A percentile compares a stretch with the other conserved stretches of the same genome.
phyloP scores from a whole-genome alignment of 768 basidiomycete species.

The Pleurotus pulmonarius region DNA sequence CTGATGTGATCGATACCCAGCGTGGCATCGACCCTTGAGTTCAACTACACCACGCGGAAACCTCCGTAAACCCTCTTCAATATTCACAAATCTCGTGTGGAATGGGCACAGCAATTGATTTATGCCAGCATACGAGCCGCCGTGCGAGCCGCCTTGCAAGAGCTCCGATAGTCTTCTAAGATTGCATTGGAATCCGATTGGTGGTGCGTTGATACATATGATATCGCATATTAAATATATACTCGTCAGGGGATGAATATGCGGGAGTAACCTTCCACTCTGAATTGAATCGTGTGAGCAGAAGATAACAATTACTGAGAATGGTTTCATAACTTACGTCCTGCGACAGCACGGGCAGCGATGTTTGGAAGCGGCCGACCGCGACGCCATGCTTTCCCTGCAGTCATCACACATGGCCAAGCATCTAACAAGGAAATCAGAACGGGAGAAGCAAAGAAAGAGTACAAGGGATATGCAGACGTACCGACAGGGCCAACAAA shows the following conservation, averaged over 20 bases:
- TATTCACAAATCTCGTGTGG: too few species aligned
- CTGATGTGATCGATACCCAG: too few species aligned
- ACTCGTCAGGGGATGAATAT: conserved; percentile 38
- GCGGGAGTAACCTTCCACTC: conserved; percentile 47
- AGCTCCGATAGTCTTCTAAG: too few species aligned
- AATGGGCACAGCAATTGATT: too few species aligned
- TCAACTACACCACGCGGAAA: too few species aligned
- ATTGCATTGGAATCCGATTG: too few species aligned
- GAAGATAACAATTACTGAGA: not conserved
- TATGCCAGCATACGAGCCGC: too few species aligned
- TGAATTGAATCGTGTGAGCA: conserved; percentile 11
- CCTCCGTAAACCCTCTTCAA: too few species aligned
- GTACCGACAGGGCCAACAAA: conserved; percentile 85
- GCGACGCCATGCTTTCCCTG: conserved; percentile 54
- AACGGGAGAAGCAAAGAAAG: not conserved
- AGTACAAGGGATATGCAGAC: conserved; percentile 11
- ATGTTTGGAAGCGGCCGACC: conserved; percentile 53
- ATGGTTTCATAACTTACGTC: conserved; percentile 23
- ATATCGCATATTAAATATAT: not conserved
- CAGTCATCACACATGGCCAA: conserved; percentile 66
- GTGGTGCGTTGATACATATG: too few species aligned
- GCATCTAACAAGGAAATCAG: conserved; percentile 28
- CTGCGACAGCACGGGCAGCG: conserved; percentile 67
- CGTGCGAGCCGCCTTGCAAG: too few species aligned
- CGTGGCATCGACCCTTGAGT: too few species aligned